Evolutionary conservation across 2,329 filamentous ascomycete species (phyloP).

Genomic region (Ceratocystis huliohia): DNA sequence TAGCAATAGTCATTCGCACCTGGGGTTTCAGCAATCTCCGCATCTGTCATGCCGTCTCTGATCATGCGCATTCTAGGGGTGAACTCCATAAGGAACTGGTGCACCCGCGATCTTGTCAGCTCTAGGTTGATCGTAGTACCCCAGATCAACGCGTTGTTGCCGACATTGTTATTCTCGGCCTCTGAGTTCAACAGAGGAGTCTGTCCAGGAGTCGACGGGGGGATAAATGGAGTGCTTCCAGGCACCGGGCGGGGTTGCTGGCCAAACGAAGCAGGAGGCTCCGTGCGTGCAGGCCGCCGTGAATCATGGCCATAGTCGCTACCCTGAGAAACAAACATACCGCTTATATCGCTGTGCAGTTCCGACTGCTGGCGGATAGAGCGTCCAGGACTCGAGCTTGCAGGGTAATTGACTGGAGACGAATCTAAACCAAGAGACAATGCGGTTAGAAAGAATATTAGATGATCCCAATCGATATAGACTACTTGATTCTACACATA

Average conservation of each 20-base stretch:
- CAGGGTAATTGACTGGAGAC: slow-evolving; percentile 80
- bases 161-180: slow-evolving; percentile 38
- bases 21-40: slow-evolving; percentile 56
- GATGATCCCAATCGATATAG: neutral
- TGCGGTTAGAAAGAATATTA: neutral
- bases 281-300: slow-evolving; percentile 9
- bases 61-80: slow-evolving; percentile 90
- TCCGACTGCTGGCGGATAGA: slow-evolving; percentile 52
- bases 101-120: slow-evolving; percentile 56
- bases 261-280: slow-evolving; percentile 18
- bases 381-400: slow-evolving; percentile 75
- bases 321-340: slow-evolving; percentile 58
- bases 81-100: slow-evolving; percentile 85
- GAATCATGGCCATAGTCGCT: slow-evolving; percentile 32
- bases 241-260: slow-evolving; percentile 30
- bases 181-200: slow-evolving; percentile 50
- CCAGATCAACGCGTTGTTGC: slow-evolving; percentile 56
- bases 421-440: slow-evolving; percentile 49
- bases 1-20: slow-evolving; percentile 72
- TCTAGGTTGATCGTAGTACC: slow-evolving; percentile 92
- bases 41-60: slow-evolving; percentile 67
- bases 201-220: slow-evolving; percentile 17
- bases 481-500: neutral
- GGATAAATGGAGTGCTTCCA: slow-evolving; percentile 19
- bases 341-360: slow-evolving; percentile 70